These are phyloP conservation scores for Paramarasmius palmivorus DNA, from an alignment of 1,284 basidiomycete species.

Conservation along the genomic window DNA sequence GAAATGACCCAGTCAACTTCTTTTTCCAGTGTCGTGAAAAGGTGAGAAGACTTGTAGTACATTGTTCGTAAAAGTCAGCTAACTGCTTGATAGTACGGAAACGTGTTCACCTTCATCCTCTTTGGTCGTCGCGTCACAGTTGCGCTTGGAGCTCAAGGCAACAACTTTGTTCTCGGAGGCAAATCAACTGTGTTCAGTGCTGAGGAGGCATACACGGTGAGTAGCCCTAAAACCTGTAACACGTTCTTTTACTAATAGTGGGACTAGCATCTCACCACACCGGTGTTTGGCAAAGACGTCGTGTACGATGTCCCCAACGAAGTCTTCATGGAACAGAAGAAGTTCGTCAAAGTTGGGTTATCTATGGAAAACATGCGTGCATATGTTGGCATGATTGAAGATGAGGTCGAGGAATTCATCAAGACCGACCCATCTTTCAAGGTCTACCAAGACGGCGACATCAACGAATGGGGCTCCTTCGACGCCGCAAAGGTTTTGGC, in stretches of 20 bases:
- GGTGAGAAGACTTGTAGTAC: slow-evolving; percentile 45
- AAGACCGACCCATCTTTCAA: slow-evolving; percentile 61
- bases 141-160: slow-evolving; percentile 89
- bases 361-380: slow-evolving; percentile 89
- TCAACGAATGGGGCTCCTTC: slow-evolving; percentile 74
- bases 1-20: slow-evolving; percentile 83
- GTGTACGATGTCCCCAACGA: slow-evolving; percentile 98
- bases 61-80: neutral
- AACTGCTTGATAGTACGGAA: slow-evolving; percentile 49
- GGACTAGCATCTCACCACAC: slow-evolving; percentile 80
- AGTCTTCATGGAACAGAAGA: slow-evolving; percentile 99
- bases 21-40: slow-evolving; percentile 80
- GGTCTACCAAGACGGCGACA: slow-evolving; percentile 59
- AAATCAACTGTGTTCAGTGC: slow-evolving; percentile 92
- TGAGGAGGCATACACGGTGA: slow-evolving; percentile 93
- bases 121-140: slow-evolving; percentile 91
- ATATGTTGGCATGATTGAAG: slow-evolving; percentile 90
- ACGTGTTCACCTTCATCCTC: slow-evolving; percentile 93
- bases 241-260: slow-evolving; percentile 13
- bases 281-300: slow-evolving; percentile 95
- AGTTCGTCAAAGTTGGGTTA: slow-evolving; percentile 94
- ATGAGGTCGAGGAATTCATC: slow-evolving; percentile 80
- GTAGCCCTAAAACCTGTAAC: slow-evolving; percentile 21
- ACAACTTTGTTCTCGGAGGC: slow-evolving; percentile 94
- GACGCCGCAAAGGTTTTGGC: slow-evolving; percentile 75